These are phyloP conservation scores for Hyaloscypha variabilis DNA, from an alignment of 495 filamentous ascomycete genomes.

Conservation along the genomic window DNA sequence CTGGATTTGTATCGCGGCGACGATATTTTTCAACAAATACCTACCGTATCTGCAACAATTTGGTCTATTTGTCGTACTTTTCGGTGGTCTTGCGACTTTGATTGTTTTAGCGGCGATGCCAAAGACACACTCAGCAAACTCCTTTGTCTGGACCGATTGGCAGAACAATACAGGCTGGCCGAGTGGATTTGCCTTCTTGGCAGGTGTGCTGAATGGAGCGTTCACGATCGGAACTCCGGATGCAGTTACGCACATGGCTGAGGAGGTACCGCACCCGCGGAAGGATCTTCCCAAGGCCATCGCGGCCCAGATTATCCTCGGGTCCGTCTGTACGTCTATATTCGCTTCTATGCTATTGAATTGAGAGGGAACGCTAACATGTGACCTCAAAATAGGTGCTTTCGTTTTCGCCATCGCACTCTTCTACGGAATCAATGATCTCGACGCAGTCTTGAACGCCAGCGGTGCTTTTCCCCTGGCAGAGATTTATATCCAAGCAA, in stretches of 20 bases:
- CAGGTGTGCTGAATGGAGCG: constrained; percentile 82
- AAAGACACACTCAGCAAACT: constrained; percentile 54
- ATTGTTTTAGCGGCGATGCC: constrained; percentile 79
- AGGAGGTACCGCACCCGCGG: constrained; percentile 73
- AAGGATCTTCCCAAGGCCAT: constrained; percentile 66
- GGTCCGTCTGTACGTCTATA: constrained; percentile 50
- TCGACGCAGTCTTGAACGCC: constrained; percentile 57
- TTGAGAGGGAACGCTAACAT: not conserved
- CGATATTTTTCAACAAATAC: constrained; percentile 70
- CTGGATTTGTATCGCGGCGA: constrained; percentile 64
- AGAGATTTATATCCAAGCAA: constrained; percentile 78
- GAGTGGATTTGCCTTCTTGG: constrained; percentile 75
- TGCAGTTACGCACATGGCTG: constrained; percentile 74
- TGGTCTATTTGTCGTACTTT: constrained; percentile 71
- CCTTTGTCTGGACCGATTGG: constrained; percentile 65
- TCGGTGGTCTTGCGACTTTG: constrained; percentile 70
- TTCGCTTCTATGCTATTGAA: not conserved
- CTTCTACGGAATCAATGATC: constrained; percentile 69
- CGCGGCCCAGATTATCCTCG: constrained; percentile 57
- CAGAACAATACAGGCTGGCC: constrained; percentile 70
- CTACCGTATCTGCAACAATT: constrained; percentile 69
- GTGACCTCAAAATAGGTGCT: constrained; percentile 38
- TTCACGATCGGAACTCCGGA: constrained; percentile 86
- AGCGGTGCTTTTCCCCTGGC: constrained; percentile 71
- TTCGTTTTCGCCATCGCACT: constrained; percentile 75